Evolutionary conservation across 2,329 filamentous ascomycete genomes (phyloP), one percentile per base, ranked within the genome.

Genomic region (Cladosporium oxysporum): DNA sequence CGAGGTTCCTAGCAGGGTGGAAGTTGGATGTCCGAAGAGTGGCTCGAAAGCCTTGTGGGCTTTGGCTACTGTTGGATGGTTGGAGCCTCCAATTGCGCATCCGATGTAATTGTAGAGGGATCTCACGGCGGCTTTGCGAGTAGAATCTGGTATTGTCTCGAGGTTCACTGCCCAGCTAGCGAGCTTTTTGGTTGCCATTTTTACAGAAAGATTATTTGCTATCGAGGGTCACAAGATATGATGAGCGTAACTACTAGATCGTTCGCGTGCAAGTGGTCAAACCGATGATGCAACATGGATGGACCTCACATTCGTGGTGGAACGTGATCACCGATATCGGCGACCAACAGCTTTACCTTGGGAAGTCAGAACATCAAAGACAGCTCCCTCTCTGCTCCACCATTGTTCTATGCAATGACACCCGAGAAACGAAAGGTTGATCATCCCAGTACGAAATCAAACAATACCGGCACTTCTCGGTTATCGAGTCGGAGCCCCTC

Each of bases 21-120:
- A 79, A 1, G 76, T 80, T 6, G 76, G 69, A 1, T 70, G 66
- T 1, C 79, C 77, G 57, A 78, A 78, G 71, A 82, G 79, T 1
- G 77, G 73, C 21, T 72, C 59, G 5, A 82, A 71, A 0, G 78
- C 75, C 1, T 72, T 71, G 53, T 74, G 71, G 12, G 80, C 78
- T 66, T 77, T 81, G 2, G 68, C 69, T 23, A 80, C 79, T 1
- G 83, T 80, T n/a, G 78, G 75, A 67, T 85, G 83, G 10, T 75
- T 75, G 66, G 79, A 81, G 3, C 84, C 84, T 5, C 82, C 83
- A 23, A 86, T 80, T 29, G 83, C 79, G 69, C 83, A 86, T 47
- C 84, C 84, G 7, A 79, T 78, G 79, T 82, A 85, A 75, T 86
- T 86, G 75, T 85, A 84, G 60, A 85, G 79, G 49, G 80, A 82